These are phyloP conservation scores for Berkeleyomyces rouxiae DNA, from an alignment of 2,329 filamentous ascomycete species.

Conservation along the genomic window DNA sequence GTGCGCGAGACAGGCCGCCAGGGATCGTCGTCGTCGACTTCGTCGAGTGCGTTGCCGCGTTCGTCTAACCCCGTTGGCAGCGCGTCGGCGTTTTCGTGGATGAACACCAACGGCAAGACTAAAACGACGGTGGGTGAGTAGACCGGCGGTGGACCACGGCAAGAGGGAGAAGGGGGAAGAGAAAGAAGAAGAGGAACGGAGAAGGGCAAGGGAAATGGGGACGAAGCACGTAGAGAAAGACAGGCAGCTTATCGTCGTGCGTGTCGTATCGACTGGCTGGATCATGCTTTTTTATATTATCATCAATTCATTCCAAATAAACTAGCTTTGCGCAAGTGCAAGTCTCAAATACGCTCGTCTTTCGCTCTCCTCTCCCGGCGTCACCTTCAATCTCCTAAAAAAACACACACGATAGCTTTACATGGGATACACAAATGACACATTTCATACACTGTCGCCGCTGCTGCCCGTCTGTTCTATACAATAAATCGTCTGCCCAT, in stretches of 20 bases:
- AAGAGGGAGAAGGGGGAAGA: background rate
- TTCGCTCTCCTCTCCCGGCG: background rate
- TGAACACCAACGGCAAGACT: constrained; percentile 41
- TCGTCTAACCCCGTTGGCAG: constrained; percentile 72
- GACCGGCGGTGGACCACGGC: background rate
- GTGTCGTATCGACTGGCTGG: background rate
- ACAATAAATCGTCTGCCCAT: background rate
- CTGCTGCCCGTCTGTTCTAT: too few relatives aligned
- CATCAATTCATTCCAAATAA: background rate
- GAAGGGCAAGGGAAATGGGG: background rate
- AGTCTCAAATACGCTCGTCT: background rate
- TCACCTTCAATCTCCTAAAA: too few relatives aligned
- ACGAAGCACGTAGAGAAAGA: background rate
- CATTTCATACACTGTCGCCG: too few relatives aligned
- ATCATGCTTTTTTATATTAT: background rate
- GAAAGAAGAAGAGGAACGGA: background rate
- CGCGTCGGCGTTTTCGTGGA: constrained; percentile 89
- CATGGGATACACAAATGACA: too few relatives aligned
- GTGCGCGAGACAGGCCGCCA: constrained; percentile 34
- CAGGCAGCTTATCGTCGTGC: background rate
- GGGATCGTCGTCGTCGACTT: constrained; percentile 26
- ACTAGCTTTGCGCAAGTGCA: constrained; percentile 14
- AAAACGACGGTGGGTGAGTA: constrained; percentile 17
- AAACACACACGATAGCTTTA: too few relatives aligned
- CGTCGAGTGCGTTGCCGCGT: constrained; percentile 27